Conservation (phyloP, 2,329 filamentous ascomycete species). For the Septoria linicola region DNA sequence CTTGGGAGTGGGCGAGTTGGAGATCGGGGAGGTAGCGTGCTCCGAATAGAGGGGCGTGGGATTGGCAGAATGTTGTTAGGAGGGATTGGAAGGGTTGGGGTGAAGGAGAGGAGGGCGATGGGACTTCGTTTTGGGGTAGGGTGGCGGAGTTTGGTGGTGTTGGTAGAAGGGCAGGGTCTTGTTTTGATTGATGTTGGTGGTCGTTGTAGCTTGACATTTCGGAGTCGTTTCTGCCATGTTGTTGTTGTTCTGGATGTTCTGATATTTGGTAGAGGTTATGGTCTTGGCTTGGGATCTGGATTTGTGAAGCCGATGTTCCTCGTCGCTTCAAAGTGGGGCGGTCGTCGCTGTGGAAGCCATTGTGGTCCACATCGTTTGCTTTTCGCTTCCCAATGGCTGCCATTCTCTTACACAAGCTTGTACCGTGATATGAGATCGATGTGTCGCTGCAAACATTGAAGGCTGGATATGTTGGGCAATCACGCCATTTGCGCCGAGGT, state of each 20-base stretch:
- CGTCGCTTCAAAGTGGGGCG: constrained; percentile 10
- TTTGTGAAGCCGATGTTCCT: constrained; percentile 1
- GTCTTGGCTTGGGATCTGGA: neutral
- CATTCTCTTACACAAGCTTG: neutral
- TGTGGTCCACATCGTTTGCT: constrained; percentile 3
- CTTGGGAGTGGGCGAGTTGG: neutral
- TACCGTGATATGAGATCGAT: no score
- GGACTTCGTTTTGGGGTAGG: constrained; percentile 2
- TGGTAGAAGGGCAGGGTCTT: neutral
- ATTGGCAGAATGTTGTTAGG: constrained; percentile 3
- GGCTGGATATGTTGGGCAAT: no score
- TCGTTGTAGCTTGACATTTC: constrained; percentile 1
- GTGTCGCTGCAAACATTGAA: no score
- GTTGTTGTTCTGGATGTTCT: neutral
- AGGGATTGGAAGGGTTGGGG: neutral
- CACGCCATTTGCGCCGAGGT: no score
- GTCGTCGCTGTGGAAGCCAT: constrained; percentile 9
- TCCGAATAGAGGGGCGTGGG: neutral
- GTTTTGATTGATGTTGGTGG: neutral
- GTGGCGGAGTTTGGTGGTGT: constrained; percentile 1
- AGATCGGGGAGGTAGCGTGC: neutral
- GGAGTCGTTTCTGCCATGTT: neutral
- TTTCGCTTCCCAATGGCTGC: constrained; percentile 4
- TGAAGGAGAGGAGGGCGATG: neutral
- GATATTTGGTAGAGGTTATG: neutral